Evolutionary conservation across 2,329 filamentous ascomycete genomes (phyloP), one percentile per base, ranked within the genome.

Genomic region (Neocatenulostroma microsporum): DNA sequence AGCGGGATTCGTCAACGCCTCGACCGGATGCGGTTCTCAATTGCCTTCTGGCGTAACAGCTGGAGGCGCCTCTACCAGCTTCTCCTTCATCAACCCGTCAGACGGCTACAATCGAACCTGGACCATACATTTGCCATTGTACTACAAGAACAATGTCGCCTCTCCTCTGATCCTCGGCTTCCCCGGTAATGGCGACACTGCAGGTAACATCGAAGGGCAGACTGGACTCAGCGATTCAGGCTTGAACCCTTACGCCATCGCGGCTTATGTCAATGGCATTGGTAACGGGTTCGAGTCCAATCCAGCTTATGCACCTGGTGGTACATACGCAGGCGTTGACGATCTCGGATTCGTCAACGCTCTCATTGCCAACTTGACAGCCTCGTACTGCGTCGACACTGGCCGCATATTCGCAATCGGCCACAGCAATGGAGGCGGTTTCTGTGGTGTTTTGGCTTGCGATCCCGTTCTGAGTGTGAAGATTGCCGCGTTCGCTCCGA

Each of bases 351-450:
- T 69, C 46, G 62, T 61, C 8, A 47, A 62, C 4, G 58, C 63
- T 30, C 55, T 71, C 17, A 49, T 67, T 30, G 47, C 56, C 8
- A 44, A 62, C 20, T 42, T 72, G 4, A 50, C 61, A 34, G 44
- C 50, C 5, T 51, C 45, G 3, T 68, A 66, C 48, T 72, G 68
- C 45, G 57, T 72, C 40, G 64, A 72, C 40, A 46, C 54, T 2
- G 53, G 51, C 1, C 62, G 61, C 7, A 58, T 72, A 24, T 70
- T 69, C 37, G 61, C 61, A 3, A 55, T 60, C 0, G 68, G 68
- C 26, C 73, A 76, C 43, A 76, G 64, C 45, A 74, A 76, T 29
- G 73, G 71, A 3, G 74, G 69, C 2, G 72, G 65, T 5, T 65
- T 69, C 17, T 62, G 61, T 5, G 63, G 60, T n/a, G 48, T 63